phyloP scores from a whole-genome alignment of 2,329 filamentous ascomycete species.

The Aureobasidium leucospermi region DNA sequence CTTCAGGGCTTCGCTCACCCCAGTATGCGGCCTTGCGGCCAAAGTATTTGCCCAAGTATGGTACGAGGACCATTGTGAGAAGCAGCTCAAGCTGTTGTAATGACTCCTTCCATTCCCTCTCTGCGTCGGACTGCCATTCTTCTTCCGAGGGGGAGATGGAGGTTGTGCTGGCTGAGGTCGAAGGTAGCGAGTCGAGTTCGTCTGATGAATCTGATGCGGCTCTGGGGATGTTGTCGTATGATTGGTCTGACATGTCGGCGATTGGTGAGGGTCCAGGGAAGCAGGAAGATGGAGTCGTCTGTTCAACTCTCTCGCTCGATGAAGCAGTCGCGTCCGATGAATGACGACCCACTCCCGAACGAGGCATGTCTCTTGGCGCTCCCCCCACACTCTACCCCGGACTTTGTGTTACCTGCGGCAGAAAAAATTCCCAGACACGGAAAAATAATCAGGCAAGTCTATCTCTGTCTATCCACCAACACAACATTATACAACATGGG shows the following conservation, averaged over 20 bases:
- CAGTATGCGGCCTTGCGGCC: constrained; percentile 93
- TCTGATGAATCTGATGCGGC: constrained; percentile 21
- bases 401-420: background rate
- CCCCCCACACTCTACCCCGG: background rate
- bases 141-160: constrained; percentile 39
- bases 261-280: background rate
- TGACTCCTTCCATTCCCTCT: constrained; percentile 90
- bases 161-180: constrained; percentile 44
- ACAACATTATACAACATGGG: background rate
- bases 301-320: background rate
- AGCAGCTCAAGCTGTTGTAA: constrained; percentile 89
- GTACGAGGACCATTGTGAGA: constrained; percentile 88
- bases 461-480: background rate
- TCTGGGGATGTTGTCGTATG: constrained; percentile 40
- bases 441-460: background rate
- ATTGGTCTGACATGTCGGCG: constrained; percentile 26
- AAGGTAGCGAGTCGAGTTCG: constrained; percentile 44
- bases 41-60: constrained; percentile 90
- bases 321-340: background rate
- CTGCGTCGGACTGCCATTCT: constrained; percentile 69
- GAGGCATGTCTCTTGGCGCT: background rate
- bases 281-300: background rate
- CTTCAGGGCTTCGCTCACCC: constrained; percentile 54
- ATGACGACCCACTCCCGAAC: background rate
- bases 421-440: background rate